Evolutionary conservation across 495 filamentous ascomycete genomes (phyloP), one percentile per base, ranked within the genome.

Genomic region (Penicillium tannophilum): DNA sequence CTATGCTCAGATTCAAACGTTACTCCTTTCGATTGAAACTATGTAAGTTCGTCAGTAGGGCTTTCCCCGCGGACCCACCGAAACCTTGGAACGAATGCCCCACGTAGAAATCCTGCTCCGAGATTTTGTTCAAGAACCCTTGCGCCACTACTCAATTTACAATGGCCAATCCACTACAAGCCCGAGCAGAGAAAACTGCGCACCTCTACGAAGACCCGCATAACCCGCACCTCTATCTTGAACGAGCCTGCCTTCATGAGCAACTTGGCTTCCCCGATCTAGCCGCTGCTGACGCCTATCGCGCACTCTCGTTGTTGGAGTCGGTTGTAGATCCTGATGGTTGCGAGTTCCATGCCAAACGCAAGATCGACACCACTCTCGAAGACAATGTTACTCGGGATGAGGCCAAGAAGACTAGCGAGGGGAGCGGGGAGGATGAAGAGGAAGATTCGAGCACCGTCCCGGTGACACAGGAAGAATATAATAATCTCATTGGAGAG

Each of bases 221-320:
- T 72, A 89, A 92, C 64, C 77, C 91, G n/a, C 79, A 88, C 52
- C 78, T 86, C 17, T 91, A 93, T 66, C 77, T 96, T 43, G 77
- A 86, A 58, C 84, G 93, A 26, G 89, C 91, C 28, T 72, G 82
- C 30, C 76, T 86, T 30, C 86, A 97, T 71, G 78, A 87, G 41
- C 71, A 86, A 54, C 82, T 97, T 31, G 90, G 86, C 35, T 97
- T 94, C 72, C 91, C 90, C 2, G 94, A 98, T 71, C 81, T 98
- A 16, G 91, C 91, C 4, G 88, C 89, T 26, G 91, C 91, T 42
- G 94, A 97, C 72, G 90, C 91, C 2, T 98, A 98, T 70, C 87
- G 90, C 43, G 91, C 92, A 2, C 82, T 98, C 2, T 84, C 96
- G 11, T 77, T 98, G 43, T 78, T 87, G 19, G 94, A 98, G 64